Conservation (phyloP, 208 protist species). For the Strigomonas galati region DNA sequence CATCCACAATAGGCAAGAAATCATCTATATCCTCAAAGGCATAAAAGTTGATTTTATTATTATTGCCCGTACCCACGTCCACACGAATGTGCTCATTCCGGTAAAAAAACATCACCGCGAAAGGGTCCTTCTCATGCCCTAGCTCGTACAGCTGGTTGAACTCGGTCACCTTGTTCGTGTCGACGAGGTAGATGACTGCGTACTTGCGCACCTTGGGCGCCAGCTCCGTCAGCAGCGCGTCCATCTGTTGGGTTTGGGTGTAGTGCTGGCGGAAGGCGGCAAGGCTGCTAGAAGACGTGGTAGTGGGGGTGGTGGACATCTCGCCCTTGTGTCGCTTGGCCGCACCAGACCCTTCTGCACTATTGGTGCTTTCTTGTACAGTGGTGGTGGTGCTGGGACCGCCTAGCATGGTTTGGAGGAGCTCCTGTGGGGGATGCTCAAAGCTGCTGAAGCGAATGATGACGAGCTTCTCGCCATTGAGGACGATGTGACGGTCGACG, state of each 20-base stretch:
- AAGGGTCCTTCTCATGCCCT: slow-evolving; percentile 93
- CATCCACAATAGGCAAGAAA: slow-evolving; percentile 97
- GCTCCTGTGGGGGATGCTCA: neutral
- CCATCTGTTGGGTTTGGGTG: slow-evolving; percentile 65
- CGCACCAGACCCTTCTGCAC: neutral
- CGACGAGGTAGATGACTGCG: slow-evolving; percentile 70
- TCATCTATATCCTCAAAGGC: slow-evolving; percentile 95
- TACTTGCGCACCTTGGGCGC: slow-evolving; percentile 85
- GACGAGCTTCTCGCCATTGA: slow-evolving; percentile 80
- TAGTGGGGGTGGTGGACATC: neutral
- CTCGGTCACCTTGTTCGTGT: slow-evolving; percentile 91
- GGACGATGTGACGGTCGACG: slow-evolving; percentile 81
- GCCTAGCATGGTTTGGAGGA: neutral
- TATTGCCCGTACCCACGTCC: slow-evolving; percentile 98
- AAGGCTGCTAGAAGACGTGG: neutral
- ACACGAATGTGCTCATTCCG: slow-evolving; percentile 99
- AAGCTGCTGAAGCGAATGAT: slow-evolving; percentile 73
- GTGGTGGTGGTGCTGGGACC: slow-evolving; percentile 19
- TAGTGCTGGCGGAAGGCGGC: slow-evolving; percentile 36
- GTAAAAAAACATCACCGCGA: slow-evolving; percentile 99
- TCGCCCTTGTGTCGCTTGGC: neutral
- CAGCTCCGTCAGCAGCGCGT: slow-evolving; percentile 52
- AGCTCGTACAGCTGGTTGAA: slow-evolving; percentile 99
- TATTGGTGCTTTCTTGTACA: neutral
- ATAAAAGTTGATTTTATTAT: slow-evolving; percentile 99